Evolutionary conservation across 1,284 basidiomycete species (phyloP).

Genomic region (Clitocybe nebularis): DNA sequence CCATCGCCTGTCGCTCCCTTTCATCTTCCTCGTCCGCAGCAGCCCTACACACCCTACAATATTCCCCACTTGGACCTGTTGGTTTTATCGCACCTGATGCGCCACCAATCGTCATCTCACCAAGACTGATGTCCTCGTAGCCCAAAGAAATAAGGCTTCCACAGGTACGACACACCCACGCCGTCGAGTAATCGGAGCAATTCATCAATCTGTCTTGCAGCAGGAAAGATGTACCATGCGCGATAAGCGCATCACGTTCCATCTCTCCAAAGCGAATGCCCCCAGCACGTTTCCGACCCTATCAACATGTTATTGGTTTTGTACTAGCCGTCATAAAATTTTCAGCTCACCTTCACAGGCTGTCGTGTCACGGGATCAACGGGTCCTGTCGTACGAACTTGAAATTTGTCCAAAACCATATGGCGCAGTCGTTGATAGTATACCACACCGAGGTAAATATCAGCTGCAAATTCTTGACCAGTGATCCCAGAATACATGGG

Average conservation of each 20-base stretch:
- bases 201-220: slow-evolving; percentile 99
- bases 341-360: slow-evolving; percentile 82
- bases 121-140: slow-evolving; percentile 80
- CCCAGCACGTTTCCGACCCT: slow-evolving; percentile 97
- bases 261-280: slow-evolving; percentile 99
- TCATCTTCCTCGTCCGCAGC: slow-evolving; percentile 61
- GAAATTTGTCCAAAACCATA: slow-evolving; percentile 99
- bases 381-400: slow-evolving; percentile 96
- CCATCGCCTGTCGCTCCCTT: slow-evolving; percentile 50
- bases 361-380: slow-evolving; percentile 95
- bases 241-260: slow-evolving; percentile 98
- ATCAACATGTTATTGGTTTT: slow-evolving; percentile 6
- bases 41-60: slow-evolving; percentile 86
- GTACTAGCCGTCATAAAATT: not conserved
- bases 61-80: slow-evolving; percentile 77
- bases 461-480: slow-evolving; percentile 95
- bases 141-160: slow-evolving; percentile 94
- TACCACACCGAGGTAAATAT: slow-evolving; percentile 97
- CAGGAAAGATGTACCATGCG: slow-evolving; percentile 97
- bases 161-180: slow-evolving; percentile 96
- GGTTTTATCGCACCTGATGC: slow-evolving; percentile 47
- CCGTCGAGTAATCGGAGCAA: slow-evolving; percentile 98
- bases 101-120: slow-evolving; percentile 57
- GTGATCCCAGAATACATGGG: slow-evolving; percentile 99
- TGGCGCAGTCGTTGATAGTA: slow-evolving; percentile 98